Evolutionary conservation across 768 basidiomycete species (phyloP).

Genomic region (Kwoniella pini): DNA sequence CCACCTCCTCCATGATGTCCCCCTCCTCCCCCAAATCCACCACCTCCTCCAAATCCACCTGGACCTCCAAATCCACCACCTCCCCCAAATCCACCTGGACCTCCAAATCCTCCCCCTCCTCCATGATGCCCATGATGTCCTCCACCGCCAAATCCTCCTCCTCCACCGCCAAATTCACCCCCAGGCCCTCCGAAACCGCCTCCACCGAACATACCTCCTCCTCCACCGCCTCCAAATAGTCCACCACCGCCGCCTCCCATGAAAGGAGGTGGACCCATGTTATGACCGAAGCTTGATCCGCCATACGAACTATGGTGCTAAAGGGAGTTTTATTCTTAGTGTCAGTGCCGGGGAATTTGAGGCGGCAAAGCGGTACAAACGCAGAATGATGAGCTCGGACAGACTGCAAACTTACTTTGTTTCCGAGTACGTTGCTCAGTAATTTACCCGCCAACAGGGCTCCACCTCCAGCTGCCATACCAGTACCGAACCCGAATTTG

Average conservation of each 20-base stretch:
- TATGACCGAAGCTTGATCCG: slow-evolving; percentile 13
- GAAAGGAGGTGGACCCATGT: slow-evolving; percentile 35
- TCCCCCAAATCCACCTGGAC: slow-evolving; percentile 17
- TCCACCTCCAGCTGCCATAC: slow-evolving; percentile 16
- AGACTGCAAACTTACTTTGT: slow-evolving; percentile 5
- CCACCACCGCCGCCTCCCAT: slow-evolving; percentile 26
- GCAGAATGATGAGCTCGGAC: too few relatives aligned
- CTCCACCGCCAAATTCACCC: background rate
- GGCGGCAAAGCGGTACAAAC: too few relatives aligned
- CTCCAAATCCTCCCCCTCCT: slow-evolving; percentile 14
- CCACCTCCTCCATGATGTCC: background rate
- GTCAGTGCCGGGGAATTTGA: too few relatives aligned
- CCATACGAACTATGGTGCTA: slow-evolving; percentile 12
- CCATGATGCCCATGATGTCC: slow-evolving; percentile 17
- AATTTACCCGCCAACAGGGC: slow-evolving; percentile 14
- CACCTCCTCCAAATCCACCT: slow-evolving; percentile 13
- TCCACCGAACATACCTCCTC: slow-evolving; percentile 27
- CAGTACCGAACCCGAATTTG: slow-evolving; percentile 10
- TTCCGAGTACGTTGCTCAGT: background rate
- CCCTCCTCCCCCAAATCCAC: slow-evolving; percentile 7
- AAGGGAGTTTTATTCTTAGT: background rate
- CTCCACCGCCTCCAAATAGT: slow-evolving; percentile 14
- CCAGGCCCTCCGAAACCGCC: slow-evolving; percentile 7
- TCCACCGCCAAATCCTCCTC: slow-evolving; percentile 21
- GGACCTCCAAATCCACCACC: slow-evolving; percentile 1